Conservation (phyloP, 73 alveolate species). For the Tetrahymena malaccensis region DNA sequence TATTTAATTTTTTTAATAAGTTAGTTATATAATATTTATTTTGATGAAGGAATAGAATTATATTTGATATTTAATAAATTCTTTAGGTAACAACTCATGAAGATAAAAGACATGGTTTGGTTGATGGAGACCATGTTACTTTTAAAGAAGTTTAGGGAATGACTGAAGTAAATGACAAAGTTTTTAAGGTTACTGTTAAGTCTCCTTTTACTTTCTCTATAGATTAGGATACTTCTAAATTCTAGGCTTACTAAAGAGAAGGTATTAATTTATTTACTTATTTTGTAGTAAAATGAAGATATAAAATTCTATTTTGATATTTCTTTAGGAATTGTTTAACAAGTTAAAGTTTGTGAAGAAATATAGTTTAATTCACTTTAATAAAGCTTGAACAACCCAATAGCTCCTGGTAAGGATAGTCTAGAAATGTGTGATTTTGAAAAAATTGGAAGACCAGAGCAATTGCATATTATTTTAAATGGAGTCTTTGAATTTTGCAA, state of each 20-base stretch:
- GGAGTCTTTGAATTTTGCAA: slow-evolving; percentile 60
- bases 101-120: slow-evolving; percentile 81
- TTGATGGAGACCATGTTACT: slow-evolving; percentile 92
- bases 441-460: slow-evolving; percentile 81
- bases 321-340: slow-evolving; percentile 74
- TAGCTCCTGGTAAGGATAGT: slow-evolving; percentile 60
- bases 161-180: slow-evolving; percentile 91
- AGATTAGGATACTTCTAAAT: slow-evolving; percentile 76
- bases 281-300: neutral
- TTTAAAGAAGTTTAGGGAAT: slow-evolving; percentile 98
- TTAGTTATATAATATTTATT: no score
- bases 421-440: slow-evolving; percentile 75
- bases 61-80: neutral
- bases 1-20: neutral
- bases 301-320: neutral
- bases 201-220: slow-evolving; percentile 75
- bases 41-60: neutral
- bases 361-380: slow-evolving; percentile 44
- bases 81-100: slow-evolving; percentile 77
- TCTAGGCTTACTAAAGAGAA: slow-evolving; percentile 73
- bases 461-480: slow-evolving; percentile 55
- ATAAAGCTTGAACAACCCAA: slow-evolving; percentile 53
- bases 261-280: slow-evolving; percentile 35
- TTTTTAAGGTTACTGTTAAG: slow-evolving; percentile 47
- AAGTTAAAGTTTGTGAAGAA: slow-evolving; percentile 76